A percentile compares a stretch with the other conserved stretches of the same genome.
Evolutionary conservation across 2,329 filamentous ascomycete species (phyloP).

Genomic region (Colletotrichum salicis): DNA sequence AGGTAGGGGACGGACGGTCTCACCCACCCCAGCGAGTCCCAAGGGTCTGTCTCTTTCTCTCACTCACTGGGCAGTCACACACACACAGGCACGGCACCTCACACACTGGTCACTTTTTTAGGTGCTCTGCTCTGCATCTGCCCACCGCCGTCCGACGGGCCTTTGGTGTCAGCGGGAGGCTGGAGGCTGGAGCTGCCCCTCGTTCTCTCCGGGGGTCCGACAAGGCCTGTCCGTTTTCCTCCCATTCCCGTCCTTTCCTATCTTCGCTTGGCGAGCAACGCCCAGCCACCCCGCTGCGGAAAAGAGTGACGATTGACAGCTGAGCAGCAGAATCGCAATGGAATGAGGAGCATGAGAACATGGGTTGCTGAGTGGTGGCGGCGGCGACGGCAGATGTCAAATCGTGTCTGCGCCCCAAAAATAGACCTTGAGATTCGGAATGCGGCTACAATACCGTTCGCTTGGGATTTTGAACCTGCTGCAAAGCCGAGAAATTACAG

Average conservation of each 20-base stretch:
- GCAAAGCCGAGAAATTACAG: background rate
- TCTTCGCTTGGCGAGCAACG: background rate
- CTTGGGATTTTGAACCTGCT: background rate
- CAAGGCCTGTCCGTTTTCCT: background rate
- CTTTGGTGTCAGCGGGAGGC: background rate
- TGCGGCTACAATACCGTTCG: background rate
- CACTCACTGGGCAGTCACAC: constrained; percentile 10
- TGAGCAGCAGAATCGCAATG: background rate
- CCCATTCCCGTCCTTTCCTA: background rate
- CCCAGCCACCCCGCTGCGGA: constrained; percentile 7
- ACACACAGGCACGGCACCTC: background rate
- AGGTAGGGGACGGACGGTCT: constrained; percentile 4
- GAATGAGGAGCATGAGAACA: background rate
- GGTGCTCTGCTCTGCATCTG: background rate
- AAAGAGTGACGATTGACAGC: constrained; percentile 22
- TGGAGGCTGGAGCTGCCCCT: constrained; percentile 14
- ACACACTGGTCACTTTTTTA: background rate
- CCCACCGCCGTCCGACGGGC: background rate
- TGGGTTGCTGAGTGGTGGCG: constrained; percentile 17
- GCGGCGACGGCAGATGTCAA: background rate
- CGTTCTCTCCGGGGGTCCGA: background rate
- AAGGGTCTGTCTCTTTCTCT: background rate
- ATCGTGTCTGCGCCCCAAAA: constrained; percentile 4
- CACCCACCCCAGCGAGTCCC: background rate
- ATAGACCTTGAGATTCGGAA: constrained; percentile 7